Base-by-base conservation (phyloP, 2,329 filamentous ascomycete genomes). In the Fusarium illudens region DNA sequence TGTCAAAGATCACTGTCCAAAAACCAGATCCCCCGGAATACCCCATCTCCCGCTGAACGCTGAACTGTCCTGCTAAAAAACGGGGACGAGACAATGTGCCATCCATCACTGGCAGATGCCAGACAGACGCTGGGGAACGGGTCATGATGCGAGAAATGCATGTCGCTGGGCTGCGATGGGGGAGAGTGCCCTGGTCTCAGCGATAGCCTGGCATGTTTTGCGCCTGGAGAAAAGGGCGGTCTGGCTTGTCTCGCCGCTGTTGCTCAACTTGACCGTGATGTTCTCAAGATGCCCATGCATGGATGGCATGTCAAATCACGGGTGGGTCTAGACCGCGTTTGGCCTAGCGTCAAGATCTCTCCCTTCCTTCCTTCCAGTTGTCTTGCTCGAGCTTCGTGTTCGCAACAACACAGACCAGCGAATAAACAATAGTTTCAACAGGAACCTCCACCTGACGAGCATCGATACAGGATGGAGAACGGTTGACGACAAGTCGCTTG, bases 101-200 rank as follows among this genome's bases (percentile, higher is more conserved):
- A 62, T 65, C 52, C 67, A 62, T 65, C 52, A 61, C 46, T 55
- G 60, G 70, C 66, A 71, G 69, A 71, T 70, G 63, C 56, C 65
- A 65, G 42, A 34, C 58, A 65, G 50, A 30, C 58, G 32, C n/a
- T 54, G 58, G 39, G 58, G 57, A 46, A 67, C 52, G 68, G 65
- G 61, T 61, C 59, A 64, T 67, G 56, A 69, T 67, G 70, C 60
- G 60, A 70, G 69, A 71, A 60, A 65, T 65, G 68, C 62, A 62
- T 67, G 60, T 57, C 44, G 50, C 53, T 46, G 42, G 33, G 30
- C 36, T 58, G 19, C 34, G 44, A 42, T 34, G 56, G 36, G 20
- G 19, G 15, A 29, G 25, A 32, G 25, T 8, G 12, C n/a, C 29
- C 54, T 34, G 44, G 62, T 67, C 64, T 62, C 61, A 65, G 62